Conservation (phyloP, 352 stramenopile species). For the Pelagophyceae sp. region DNA sequence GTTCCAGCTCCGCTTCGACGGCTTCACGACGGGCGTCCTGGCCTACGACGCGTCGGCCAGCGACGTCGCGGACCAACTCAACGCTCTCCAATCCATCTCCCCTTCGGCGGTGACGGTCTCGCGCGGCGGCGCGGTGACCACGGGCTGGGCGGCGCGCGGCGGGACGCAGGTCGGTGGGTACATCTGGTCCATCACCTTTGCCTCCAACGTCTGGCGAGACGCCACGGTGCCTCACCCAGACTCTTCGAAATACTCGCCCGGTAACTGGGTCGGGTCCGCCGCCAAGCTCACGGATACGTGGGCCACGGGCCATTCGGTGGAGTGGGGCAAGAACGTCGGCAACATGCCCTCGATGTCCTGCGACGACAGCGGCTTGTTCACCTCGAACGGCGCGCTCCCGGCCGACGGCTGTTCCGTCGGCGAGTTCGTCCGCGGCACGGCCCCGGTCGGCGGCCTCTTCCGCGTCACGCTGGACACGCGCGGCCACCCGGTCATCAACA, state of each 20-base stretch:
- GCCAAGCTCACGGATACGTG: conserved; percentile 75
- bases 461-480: conserved; percentile 71
- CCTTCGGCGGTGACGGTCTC: conserved; percentile 76
- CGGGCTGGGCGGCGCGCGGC: conserved; percentile 30
- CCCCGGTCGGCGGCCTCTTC: conserved; percentile 80
- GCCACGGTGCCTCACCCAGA: conserved; percentile 61
- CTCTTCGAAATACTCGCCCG: conserved; percentile 30
- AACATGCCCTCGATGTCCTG: conserved; percentile 60
- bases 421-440: conserved; percentile 51
- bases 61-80: conserved; percentile 75
- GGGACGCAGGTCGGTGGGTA: conserved; percentile 66
- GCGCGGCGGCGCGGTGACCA: conserved; percentile 43
- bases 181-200: conserved; percentile 82
- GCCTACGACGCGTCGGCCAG: conserved; percentile 61
- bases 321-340: conserved; percentile 89
- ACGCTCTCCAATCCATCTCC: conserved; percentile 77
- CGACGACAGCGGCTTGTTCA: conserved; percentile 38
- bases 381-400: conserved; percentile 47
- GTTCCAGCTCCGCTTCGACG: conserved; percentile 83
- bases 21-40: conserved; percentile 81
- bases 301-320: conserved; percentile 83
- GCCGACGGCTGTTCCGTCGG: conserved; percentile 45
- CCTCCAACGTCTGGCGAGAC: conserved; percentile 57
- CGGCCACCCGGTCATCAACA: conserved; percentile 55
- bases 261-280: conserved; percentile 77